phyloP scores from a whole-genome alignment of 352 stramenopile species.

The Phytophthora foliorum region DNA sequence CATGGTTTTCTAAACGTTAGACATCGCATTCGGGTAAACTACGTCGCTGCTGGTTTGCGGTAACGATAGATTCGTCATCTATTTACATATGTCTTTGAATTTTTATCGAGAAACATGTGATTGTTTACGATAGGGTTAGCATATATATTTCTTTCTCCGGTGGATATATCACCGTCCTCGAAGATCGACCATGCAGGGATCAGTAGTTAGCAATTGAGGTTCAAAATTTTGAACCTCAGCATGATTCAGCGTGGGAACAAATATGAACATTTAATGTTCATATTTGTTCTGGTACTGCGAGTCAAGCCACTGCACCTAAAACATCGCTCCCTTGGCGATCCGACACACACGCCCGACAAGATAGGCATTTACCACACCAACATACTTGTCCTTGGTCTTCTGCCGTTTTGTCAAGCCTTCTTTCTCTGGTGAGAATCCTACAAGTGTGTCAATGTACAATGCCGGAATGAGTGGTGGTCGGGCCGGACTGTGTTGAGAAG shows the following conservation, averaged over 20 bases:
- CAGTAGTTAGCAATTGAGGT: slow-evolving; percentile 8
- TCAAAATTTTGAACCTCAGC: too few species aligned
- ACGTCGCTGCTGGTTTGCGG: background rate
- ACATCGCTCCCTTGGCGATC: slow-evolving; percentile 2
- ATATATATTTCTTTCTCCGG: too few species aligned
- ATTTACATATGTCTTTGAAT: slow-evolving; percentile 4
- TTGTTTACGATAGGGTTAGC: too few species aligned
- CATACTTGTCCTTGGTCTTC: background rate
- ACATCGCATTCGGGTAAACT: slow-evolving; percentile 6
- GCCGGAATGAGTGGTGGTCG: slow-evolving; percentile 9
- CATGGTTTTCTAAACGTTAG: slow-evolving; percentile 2
- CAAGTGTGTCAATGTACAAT: slow-evolving; percentile 8
- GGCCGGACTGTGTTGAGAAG: slow-evolving; percentile 1
- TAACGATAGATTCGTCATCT: slow-evolving; percentile 9
- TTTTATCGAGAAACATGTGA: too few species aligned
- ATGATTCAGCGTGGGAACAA: too few species aligned
- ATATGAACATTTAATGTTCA: too few species aligned
- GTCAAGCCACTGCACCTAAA: slow-evolving; percentile 25
- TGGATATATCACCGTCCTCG: too few species aligned
- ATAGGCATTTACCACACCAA: background rate
- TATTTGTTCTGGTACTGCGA: slow-evolving; percentile 11
- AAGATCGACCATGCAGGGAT: background rate
- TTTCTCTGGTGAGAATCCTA: slow-evolving; percentile 22
- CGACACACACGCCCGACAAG: background rate
- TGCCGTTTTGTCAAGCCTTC: slow-evolving; percentile 14